Evolutionary conservation across 768 basidiomycete genomes (phyloP), one percentile per base, ranked within the genome.

Genomic region (Coprinellus micaceus): DNA sequence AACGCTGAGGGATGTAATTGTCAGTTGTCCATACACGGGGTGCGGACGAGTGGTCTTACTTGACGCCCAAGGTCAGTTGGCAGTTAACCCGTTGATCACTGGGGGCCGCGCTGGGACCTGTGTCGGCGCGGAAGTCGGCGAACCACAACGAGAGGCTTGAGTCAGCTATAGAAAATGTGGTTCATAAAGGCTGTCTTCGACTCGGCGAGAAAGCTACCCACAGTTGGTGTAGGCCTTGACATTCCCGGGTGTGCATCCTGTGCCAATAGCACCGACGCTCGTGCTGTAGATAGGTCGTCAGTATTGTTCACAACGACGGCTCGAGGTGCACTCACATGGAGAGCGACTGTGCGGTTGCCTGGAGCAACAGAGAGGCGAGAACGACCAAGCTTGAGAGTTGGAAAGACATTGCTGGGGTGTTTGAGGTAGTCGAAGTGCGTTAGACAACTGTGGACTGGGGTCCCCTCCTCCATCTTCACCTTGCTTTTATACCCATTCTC

Each of bases 51-150:
- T n/a, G n/a, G n/a, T n/a, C 57, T 10, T 53, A 65, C 64, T 59
- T 48, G 12, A 66, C 62, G 44, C 50, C 55, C 52, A 66, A 33
- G 10, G 64, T 66, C 17, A 66, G 53, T 40, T 62, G 61, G 57
- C 62, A 63, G 45, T 63, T 66, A 51, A 59, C 60, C 40, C 62
- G 60, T 15, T 50, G 48, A 17, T 63, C 63, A 56, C 53, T 56
- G 22, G 55, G 24, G 28, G 50, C 47, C 26, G 26, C 52, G 12
- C 45, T 24, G 13, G 64, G 62, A 11, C 64, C 63, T 22, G 60
- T 58, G 44, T 60, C 60, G 13, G 61, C 64, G 19, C 44, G 48
- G 54, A 63, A 66, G 28, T 52, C 56, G 17, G 29, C 19, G 49
- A 63, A 66, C 19, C 29, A 52, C 17, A 63, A 36, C 26, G 59